Evolutionary conservation across 2,329 filamentous ascomycete genomes (phyloP).

Genomic region (Ophiocordyceps camponoti-leonardi): DNA sequence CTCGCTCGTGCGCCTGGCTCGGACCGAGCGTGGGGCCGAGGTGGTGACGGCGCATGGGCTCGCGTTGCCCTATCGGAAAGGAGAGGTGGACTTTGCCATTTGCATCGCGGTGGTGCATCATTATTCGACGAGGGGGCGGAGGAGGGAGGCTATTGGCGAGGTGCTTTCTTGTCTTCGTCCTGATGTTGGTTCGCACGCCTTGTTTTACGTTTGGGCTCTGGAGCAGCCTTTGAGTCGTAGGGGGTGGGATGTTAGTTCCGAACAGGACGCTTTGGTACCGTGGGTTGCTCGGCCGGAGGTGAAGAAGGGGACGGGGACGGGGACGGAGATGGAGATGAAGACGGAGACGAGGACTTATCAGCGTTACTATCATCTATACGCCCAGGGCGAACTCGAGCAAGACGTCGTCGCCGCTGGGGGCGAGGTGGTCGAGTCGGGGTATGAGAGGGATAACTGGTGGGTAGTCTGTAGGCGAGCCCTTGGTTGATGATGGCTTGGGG

Average conservation of each 20-base stretch:
- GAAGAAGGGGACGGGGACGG: too few species aligned
- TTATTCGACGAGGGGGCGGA: conserved; percentile 58
- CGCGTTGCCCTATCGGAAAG: conserved; percentile 55
- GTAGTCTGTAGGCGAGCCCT: conserved; percentile 40
- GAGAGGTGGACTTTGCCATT: conserved; percentile 62
- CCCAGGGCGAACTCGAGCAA: conserved; percentile 68
- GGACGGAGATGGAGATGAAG: too few species aligned
- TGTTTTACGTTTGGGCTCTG: conserved; percentile 90
- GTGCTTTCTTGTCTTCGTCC: conserved; percentile 49
- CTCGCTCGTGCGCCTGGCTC: conserved; percentile 33
- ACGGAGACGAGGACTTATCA: conserved; percentile 42
- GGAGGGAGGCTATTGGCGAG: conserved; percentile 53
- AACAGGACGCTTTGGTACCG: conserved; percentile 88
- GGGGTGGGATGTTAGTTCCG: conserved; percentile 69
- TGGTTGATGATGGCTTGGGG: too few species aligned
- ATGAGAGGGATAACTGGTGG: conserved; percentile 99
- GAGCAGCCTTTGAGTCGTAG: conserved; percentile 77
- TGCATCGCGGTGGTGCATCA: conserved; percentile 93
- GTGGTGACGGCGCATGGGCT: conserved; percentile 70
- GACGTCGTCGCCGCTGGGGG: conserved; percentile 64
- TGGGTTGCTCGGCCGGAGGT: conserved; percentile 43
- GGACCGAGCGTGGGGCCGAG: conserved; percentile 33
- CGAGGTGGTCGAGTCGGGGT: conserved; percentile 59
- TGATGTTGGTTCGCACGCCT: conserved; percentile 43
- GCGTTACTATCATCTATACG: conserved; percentile 89